Percentiles rank a stretch among this genome's conserved stretches.
Evolutionary conservation across 179 eudicot species (phyloP).

Genomic region (Nepenthes alata): DNA sequence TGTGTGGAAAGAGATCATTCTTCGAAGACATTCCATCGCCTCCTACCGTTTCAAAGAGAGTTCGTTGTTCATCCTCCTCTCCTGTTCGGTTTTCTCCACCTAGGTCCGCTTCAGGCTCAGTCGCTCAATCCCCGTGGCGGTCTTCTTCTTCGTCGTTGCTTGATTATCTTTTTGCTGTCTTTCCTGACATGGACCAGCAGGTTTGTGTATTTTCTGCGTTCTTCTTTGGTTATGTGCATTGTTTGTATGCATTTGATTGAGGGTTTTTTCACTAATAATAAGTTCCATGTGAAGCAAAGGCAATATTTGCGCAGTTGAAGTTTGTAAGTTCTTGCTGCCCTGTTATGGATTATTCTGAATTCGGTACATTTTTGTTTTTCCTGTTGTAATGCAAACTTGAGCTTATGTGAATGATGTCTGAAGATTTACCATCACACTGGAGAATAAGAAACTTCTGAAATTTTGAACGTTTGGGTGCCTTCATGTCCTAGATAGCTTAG

Average conservation of each 20-base stretch:
- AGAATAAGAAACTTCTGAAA: too few species aligned
- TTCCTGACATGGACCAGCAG: constrained; percentile 38
- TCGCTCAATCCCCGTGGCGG: constrained; percentile 4
- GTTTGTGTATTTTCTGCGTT: constrained; percentile 8
- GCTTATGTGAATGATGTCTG: background rate
- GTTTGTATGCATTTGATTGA: background rate
- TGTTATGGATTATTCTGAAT: background rate
- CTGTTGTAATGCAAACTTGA: background rate
- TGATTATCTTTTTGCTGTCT: constrained; percentile 23
- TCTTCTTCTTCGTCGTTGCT: constrained; percentile 13
- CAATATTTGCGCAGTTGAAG: background rate
- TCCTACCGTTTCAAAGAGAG: constrained; percentile 26
- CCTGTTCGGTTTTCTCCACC: constrained; percentile 21
- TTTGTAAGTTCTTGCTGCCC: background rate
- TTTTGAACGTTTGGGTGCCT: too few species aligned
- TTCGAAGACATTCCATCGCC: constrained; percentile 27
- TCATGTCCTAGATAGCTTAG: too few species aligned
- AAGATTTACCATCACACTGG: background rate
- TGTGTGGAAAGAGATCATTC: constrained; percentile 47
- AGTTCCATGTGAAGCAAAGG: background rate
- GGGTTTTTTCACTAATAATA: background rate
- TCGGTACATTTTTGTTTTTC: background rate
- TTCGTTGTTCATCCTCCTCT: constrained; percentile 28
- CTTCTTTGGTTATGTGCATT: background rate
- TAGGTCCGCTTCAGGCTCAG: background rate